Percentiles rank a stretch among this genome's conserved stretches.
Evolutionary conservation across 371 early-diverging fungal genomes (phyloP).

Genomic region (Lichtheimia corymbifera): DNA sequence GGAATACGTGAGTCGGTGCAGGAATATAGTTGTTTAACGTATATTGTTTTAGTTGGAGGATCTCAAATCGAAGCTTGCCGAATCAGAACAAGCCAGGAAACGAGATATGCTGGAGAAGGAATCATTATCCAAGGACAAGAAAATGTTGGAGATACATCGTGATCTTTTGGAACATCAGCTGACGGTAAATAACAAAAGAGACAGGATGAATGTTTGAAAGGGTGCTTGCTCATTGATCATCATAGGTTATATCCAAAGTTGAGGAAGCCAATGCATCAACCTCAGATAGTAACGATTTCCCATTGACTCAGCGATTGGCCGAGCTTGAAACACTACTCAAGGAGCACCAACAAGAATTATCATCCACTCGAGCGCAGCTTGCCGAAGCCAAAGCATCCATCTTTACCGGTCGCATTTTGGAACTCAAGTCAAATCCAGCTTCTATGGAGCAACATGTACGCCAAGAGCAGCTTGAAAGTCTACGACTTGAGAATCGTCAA

Average conservation of each 20-base stretch:
- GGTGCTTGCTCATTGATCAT: background rate
- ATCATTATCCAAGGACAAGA: slow-evolving; percentile 18
- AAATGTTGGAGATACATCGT: slow-evolving; percentile 47
- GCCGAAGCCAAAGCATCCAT: background rate
- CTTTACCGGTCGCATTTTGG: slow-evolving; percentile 54
- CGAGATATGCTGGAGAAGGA: slow-evolving; percentile 12
- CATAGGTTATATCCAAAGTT: slow-evolving; percentile 61
- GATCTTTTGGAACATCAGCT: slow-evolving; percentile 56
- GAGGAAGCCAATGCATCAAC: slow-evolving; percentile 43
- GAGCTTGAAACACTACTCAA: slow-evolving; percentile 62
- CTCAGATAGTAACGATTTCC: slow-evolving; percentile 49
- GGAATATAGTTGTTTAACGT: background rate
- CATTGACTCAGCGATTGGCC: slow-evolving; percentile 59
- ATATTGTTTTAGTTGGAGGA: slow-evolving; percentile 13
- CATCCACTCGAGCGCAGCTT: too few relatives aligned
- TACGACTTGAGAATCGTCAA: slow-evolving; percentile 61
- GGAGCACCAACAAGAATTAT: slow-evolving; percentile 3
- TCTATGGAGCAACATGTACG: slow-evolving; percentile 65
- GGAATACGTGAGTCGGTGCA: background rate
- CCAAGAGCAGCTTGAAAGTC: slow-evolving; percentile 56
- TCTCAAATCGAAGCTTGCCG: slow-evolving; percentile 8
- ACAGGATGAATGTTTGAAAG: background rate
- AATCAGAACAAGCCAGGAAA: slow-evolving; percentile 13
- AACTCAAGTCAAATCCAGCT: slow-evolving; percentile 76
- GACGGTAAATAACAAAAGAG: slow-evolving; percentile 22